Evolutionary conservation across 345 rosid genomes (phyloP).

Genomic region (Abelmoschus esculentus): DNA sequence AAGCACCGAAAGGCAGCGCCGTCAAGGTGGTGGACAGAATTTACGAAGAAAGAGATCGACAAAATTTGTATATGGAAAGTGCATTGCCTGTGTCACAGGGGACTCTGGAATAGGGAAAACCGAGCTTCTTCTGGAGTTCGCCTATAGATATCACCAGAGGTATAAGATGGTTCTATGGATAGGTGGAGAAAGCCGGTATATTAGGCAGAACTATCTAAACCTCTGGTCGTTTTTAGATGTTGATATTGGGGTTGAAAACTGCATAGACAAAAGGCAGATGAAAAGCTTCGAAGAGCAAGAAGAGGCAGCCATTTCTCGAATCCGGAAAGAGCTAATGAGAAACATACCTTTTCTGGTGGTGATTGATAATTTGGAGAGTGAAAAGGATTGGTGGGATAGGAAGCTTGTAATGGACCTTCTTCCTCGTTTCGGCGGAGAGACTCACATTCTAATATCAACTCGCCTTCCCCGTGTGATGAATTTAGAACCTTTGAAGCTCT

Average conservation of each 20-base stretch:
- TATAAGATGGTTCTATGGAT: conserved; percentile 96
- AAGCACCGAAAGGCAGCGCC: conserved; percentile 29
- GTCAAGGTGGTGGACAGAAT: conserved; percentile 28
- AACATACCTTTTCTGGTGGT: conserved; percentile 83
- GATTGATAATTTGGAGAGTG: conserved; percentile 89
- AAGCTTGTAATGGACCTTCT: conserved; percentile 91
- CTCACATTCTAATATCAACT: conserved; percentile 79
- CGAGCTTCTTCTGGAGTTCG: conserved; percentile 91
- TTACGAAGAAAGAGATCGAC: conserved; percentile 57
- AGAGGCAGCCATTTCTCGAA: conserved; percentile 60
- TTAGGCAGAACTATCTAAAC: conserved; percentile 82
- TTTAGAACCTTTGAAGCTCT: conserved; percentile 77
- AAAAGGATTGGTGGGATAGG: conserved; percentile 96
- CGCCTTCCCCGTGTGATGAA: conserved; percentile 73
- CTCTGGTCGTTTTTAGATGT: conserved; percentile 73
- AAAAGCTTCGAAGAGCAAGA: conserved; percentile 93
- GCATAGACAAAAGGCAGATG: conserved; percentile 47
- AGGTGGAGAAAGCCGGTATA: conserved; percentile 82
- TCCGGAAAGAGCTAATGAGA: conserved; percentile 84
- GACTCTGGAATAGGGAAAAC: conserved; percentile 93
- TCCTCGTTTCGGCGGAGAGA: conserved; percentile 91
- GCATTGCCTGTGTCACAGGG: conserved; percentile 80
- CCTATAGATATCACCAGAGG: conserved; percentile 74
- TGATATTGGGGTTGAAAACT: conserved; percentile 65
- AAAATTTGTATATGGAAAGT: conserved; percentile 69